Base-by-base conservation (phyloP, 257 asterid genomes). In the Voacanga thouarsii region DNA sequence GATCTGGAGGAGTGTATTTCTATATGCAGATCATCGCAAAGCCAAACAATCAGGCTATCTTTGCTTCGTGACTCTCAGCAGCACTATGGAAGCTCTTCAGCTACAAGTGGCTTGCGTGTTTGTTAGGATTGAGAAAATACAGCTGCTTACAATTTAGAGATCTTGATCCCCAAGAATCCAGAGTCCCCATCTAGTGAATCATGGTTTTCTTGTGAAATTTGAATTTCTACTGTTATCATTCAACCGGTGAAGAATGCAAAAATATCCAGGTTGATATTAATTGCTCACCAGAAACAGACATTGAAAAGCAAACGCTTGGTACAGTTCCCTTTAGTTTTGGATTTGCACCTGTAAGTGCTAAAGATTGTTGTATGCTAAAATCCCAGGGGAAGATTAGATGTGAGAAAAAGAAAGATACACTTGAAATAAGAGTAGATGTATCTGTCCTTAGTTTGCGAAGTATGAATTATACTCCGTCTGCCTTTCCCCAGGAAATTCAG, bases 1-100 rank as follows among this genome's bases (percentile, higher is more conserved):
- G 99, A 95, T 86, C 85, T 95, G 7, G 96, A 85, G 79, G 98
- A 95, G 82, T 92, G 99, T 77, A 76, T 95, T 3, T 96, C 90
- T 39, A 88, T 92, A 28, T 87, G 87, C 76, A 81, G 83, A 15
- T 77, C 92, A 8, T 85, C 89, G 0, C 73, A 66, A 72, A 83
- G 45, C 85, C 89, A 88, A 66, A 91, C 92, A 15, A 90, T 92
- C 47, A 92, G 81, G 92, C 91, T 95, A 21, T 71, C 82, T 8
- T 84, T 94, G 60, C 78, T 85, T 56, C 80, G 69, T 6, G 84
- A 81, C 61, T 76, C 88, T 19, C 91, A 82, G 26, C 83, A 82
- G 50, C 88, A 82, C 19, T 41, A 61, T 37, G 83, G 90, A 84
- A 88, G 88, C 86, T 83, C 90, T 76, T 82, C 84, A 6, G 81